A percentile compares a stretch with the other conserved stretches of the same genome.
phyloP scores from a whole-genome alignment of 169 alveolate genomes.

The Plasmodium inui region DNA sequence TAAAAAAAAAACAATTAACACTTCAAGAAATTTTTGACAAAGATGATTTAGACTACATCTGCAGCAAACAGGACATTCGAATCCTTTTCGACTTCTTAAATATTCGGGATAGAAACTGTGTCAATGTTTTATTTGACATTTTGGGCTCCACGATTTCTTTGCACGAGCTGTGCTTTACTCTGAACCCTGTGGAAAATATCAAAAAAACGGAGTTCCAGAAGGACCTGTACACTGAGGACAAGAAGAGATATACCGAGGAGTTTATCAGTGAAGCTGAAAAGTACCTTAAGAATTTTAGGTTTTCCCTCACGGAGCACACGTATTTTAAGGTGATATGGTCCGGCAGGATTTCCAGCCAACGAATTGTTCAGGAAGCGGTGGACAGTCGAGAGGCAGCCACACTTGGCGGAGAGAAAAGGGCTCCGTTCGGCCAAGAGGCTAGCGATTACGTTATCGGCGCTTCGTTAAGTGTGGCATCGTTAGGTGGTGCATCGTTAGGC shows the following conservation, averaged over 20 bases:
- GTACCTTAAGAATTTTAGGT: conserved; percentile 48
- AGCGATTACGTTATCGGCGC: background rate
- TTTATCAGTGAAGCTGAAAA: conserved; percentile 28
- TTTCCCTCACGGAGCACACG: conserved; percentile 51
- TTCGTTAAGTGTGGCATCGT: background rate
- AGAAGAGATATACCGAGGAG: background rate
- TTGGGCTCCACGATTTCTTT: conserved; percentile 60
- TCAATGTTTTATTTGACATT: conserved; percentile 52
- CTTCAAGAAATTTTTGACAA: conserved; percentile 65
- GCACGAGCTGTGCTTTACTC: conserved; percentile 55
- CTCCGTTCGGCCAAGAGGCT: background rate
- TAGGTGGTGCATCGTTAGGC: background rate
- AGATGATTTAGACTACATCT: conserved; percentile 59
- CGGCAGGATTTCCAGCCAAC: conserved; percentile 53
- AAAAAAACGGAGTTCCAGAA: conserved; percentile 34
- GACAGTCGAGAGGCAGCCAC: background rate
- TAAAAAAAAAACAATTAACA: conserved; percentile 63
- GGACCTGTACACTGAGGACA: conserved; percentile 2
- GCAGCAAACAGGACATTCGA: conserved; percentile 52
- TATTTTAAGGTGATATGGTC: conserved; percentile 73
- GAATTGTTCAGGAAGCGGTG: conserved; percentile 38
- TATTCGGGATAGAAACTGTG: conserved; percentile 28
- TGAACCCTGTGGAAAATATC: conserved; percentile 36
- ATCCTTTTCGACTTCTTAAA: conserved; percentile 58
- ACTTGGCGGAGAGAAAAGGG: background rate